These are phyloP conservation scores for Aechmea fasciata DNA, from an alignment of 176 grass and related monocot species.

Conservation along the genomic window DNA sequence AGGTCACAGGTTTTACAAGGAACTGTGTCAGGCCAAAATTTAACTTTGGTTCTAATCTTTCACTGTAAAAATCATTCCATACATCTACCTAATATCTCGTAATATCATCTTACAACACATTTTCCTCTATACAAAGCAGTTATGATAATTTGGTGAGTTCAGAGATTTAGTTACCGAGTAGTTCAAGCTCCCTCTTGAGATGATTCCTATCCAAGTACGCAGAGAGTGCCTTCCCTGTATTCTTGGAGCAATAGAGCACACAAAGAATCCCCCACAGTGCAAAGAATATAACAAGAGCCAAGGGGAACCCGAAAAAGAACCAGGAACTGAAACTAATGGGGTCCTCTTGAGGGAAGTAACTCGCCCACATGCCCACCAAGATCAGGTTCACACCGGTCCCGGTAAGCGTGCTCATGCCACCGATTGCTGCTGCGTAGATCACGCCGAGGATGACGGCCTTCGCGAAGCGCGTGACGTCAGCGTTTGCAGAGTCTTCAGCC, in stretches of 20 bases:
- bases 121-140: no score
- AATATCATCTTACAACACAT: no score
- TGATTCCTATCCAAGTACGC: conserved; percentile 69
- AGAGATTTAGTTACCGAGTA: conserved; percentile 38
- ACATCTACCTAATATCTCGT: no score
- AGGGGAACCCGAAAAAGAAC: conserved; percentile 71
- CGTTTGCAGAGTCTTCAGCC: not conserved
- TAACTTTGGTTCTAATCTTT: no score
- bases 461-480: conserved; percentile 28
- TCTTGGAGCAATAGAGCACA: conserved; percentile 57
- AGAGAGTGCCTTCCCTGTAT: conserved; percentile 45
- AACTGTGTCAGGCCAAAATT: no score
- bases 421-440: conserved; percentile 53
- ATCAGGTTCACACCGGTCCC: conserved; percentile 93
- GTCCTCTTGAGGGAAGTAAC: conserved; percentile 55
- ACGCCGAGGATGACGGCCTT: conserved; percentile 86
- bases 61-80: not conserved
- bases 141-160: not conserved
- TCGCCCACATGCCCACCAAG: conserved; percentile 74
- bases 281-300: conserved; percentile 58
- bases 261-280: conserved; percentile 53
- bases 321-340: conserved; percentile 81
- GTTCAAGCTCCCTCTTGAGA: conserved; percentile 64
- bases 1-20: not conserved
- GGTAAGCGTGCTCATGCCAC: conserved; percentile 63